Percentiles rank a stretch among this genome's conserved stretches.
Evolutionary conservation across 768 basidiomycete genomes (phyloP).

Genomic region (Boletus pseudopeckii): DNA sequence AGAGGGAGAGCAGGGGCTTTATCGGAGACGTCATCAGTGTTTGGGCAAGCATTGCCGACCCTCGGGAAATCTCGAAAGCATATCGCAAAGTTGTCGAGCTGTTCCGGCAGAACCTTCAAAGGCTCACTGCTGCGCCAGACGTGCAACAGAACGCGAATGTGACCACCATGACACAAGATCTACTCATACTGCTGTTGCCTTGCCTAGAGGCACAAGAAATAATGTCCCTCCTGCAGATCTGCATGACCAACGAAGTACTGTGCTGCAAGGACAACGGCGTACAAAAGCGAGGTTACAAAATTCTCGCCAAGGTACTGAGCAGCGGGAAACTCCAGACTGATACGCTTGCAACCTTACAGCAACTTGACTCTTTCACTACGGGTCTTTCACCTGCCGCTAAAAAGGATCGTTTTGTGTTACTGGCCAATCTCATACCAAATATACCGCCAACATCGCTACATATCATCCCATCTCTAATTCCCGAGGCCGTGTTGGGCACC

Average conservation of each 20-base stretch:
- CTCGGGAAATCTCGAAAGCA: slow-evolving; percentile 76
- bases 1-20: slow-evolving; percentile 66
- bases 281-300: slow-evolving; percentile 94
- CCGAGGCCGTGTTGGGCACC: slow-evolving; percentile 91
- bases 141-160: slow-evolving; percentile 40
- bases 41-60: slow-evolving; percentile 82
- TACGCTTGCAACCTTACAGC: slow-evolving; percentile 57
- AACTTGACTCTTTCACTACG: slow-evolving; percentile 61
- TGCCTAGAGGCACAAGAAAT: slow-evolving; percentile 63
- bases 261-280: slow-evolving; percentile 79
- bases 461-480: slow-evolving; percentile 82
- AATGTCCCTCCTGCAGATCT: slow-evolving; percentile 62
- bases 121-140: slow-evolving; percentile 32
- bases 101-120: slow-evolving; percentile 60
- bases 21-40: slow-evolving; percentile 84
- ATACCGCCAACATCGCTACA: slow-evolving; percentile 74
- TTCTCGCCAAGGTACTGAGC: slow-evolving; percentile 72
- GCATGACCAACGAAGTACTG: slow-evolving; percentile 64
- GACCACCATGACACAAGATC: slow-evolving; percentile 71
- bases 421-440: slow-evolving; percentile 62
- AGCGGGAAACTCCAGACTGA: slow-evolving; percentile 52
- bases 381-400: slow-evolving; percentile 81
- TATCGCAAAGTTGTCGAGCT: slow-evolving; percentile 75
- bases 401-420: slow-evolving; percentile 84
- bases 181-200: slow-evolving; percentile 81